Evolutionary conservation across 2,329 filamentous ascomycete species (phyloP).

Genomic region (Rhynchosporium agropyri): DNA sequence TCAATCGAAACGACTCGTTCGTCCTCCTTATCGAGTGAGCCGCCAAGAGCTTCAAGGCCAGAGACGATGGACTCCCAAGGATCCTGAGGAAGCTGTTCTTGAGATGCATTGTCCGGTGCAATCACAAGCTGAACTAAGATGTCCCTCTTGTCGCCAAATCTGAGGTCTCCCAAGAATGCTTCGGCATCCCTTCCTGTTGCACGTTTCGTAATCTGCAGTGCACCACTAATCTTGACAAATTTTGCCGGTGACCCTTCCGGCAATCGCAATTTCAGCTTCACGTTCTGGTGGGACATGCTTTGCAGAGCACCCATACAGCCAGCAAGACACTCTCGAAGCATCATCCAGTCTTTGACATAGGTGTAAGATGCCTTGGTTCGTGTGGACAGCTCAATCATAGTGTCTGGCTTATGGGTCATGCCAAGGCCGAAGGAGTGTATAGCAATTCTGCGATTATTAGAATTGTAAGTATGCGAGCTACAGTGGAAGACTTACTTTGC

Average conservation of each 20-base stretch:
- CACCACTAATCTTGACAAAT: conserved; percentile 97
- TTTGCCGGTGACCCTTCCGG: conserved; percentile 97
- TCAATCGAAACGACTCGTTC: conserved; percentile 84
- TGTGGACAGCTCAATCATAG: conserved; percentile 96
- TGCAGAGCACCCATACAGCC: conserved; percentile 92
- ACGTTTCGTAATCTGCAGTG: conserved; percentile 92
- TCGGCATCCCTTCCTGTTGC: conserved; percentile 94
- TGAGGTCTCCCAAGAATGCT: conserved; percentile 84
- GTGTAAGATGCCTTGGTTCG: conserved; percentile 96
- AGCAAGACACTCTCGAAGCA: conserved; percentile 93
- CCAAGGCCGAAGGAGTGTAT: conserved; percentile 97
- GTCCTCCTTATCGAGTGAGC: conserved; percentile 83
- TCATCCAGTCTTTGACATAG: conserved; percentile 99
- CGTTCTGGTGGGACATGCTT: conserved; percentile 96
- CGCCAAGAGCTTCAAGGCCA: conserved; percentile 88
- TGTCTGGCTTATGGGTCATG: conserved; percentile 96
- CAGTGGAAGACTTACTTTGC: conserved; percentile 71
- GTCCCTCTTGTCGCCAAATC: conserved; percentile 93
- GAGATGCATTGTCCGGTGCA: conserved; percentile 76
- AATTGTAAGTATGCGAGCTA: conserved; percentile 21
- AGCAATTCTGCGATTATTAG: conserved; percentile 63
- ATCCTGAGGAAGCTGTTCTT: conserved; percentile 86
- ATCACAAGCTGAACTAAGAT: conserved; percentile 94
- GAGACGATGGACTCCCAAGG: conserved; percentile 98
- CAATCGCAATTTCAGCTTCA: conserved; percentile 89